phyloP scores from a whole-genome alignment of 1,139 yeast genomes.

The Wickerhamiella pararugosa region DNA sequence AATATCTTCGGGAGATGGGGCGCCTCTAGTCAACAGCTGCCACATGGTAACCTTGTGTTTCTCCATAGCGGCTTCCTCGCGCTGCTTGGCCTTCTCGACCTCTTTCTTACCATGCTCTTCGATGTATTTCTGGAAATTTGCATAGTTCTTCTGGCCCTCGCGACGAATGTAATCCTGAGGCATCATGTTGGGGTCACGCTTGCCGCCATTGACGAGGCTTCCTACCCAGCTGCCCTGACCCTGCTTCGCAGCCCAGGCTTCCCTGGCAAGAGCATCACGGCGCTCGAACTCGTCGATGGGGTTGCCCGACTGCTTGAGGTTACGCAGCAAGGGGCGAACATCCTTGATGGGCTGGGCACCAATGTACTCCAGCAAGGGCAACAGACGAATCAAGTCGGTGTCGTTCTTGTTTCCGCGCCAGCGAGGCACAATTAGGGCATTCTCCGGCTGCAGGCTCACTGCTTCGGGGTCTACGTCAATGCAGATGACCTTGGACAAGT shows the following conservation, averaged over 20 bases:
- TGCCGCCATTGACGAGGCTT: conserved; percentile 10
- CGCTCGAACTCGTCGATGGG: conserved; percentile 58
- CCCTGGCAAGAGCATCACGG: conserved; percentile 64
- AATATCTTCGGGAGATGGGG: conserved; percentile 75
- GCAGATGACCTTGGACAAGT: conserved; percentile 61
- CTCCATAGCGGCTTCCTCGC: conserved; percentile 67
- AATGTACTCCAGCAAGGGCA: conserved; percentile 86
- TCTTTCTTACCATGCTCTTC: conserved; percentile 82
- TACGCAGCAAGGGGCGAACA: conserved; percentile 71
- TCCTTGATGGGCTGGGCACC: conserved; percentile 87
- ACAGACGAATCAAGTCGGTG: conserved; percentile 50
- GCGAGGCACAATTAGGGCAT: conserved; percentile 65
- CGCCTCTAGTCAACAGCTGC: conserved; percentile 71
- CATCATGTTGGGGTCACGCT: conserved; percentile 49
- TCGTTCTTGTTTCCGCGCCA: conserved; percentile 88
- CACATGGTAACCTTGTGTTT: conserved; percentile 66
- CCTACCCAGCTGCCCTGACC: conserved; percentile 18
- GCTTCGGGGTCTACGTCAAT: conserved; percentile 67
- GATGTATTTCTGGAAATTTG: conserved; percentile 66
- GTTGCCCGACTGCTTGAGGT: conserved; percentile 49
- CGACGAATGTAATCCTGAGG: conserved; percentile 85
- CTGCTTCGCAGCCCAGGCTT: conserved; percentile 41
- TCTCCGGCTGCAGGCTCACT: conserved; percentile 76
- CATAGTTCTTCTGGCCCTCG: conserved; percentile 83
- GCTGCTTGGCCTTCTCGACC: conserved; percentile 62